Conservation (phyloP, 108 stramenopile species). For the Fragilaria radians region DNA sequence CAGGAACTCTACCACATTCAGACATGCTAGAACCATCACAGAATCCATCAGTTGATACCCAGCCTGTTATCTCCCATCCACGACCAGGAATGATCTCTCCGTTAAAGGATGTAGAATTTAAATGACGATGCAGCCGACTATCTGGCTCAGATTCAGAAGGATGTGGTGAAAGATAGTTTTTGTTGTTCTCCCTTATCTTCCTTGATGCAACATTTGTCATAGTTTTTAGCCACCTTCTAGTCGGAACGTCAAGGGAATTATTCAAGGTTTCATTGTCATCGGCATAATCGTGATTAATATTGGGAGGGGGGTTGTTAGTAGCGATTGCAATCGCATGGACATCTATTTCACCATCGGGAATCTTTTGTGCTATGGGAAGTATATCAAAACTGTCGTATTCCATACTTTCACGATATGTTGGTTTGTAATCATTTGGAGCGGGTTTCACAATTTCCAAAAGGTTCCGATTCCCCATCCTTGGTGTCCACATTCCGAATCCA, state of each 20-base stretch:
- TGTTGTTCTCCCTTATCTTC: too few relatives aligned
- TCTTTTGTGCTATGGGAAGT: slow-evolving; percentile 36
- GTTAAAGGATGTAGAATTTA: too few relatives aligned
- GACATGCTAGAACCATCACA: slow-evolving; percentile 69
- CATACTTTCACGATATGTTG: slow-evolving; percentile 23
- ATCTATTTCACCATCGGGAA: slow-evolving; percentile 52
- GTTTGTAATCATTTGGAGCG: slow-evolving; percentile 27
- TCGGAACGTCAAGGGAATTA: not conserved
- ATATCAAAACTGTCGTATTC: slow-evolving; percentile 57
- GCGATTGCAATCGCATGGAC: slow-evolving; percentile 44
- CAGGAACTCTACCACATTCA: slow-evolving; percentile 31
- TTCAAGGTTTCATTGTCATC: slow-evolving; percentile 18
- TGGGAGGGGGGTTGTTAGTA: too few relatives aligned
- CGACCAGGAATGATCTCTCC: slow-evolving; percentile 46
- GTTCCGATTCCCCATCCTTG: slow-evolving; percentile 45
- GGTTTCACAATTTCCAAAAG: slow-evolving; percentile 46
- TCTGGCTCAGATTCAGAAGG: not conserved
- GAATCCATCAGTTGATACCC: slow-evolving; percentile 38
- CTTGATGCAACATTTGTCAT: not conserved
- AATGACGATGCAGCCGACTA: not conserved
- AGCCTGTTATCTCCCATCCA: slow-evolving; percentile 55
- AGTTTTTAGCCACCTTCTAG: not conserved
- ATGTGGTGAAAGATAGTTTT: too few relatives aligned
- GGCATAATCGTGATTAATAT: too few relatives aligned
- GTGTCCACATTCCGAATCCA: too few relatives aligned